Evolutionary conservation across 148 eudicot species (phyloP).

Genomic region (Gaultheria prostrata): DNA sequence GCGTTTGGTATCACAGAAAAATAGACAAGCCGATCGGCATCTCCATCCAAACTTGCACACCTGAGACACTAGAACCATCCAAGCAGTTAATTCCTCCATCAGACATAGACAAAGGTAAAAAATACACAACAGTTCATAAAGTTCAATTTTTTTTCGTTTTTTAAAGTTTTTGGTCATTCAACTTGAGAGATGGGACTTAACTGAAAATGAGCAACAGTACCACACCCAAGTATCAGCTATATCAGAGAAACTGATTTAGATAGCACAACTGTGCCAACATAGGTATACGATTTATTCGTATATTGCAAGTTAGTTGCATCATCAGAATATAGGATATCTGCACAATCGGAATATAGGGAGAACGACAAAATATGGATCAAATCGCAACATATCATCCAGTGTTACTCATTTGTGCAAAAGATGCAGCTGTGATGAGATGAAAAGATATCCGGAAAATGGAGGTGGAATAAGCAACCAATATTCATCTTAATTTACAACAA

Average conservation of each 20-base stretch:
- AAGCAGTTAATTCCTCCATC: constrained; percentile 32
- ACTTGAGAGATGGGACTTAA: not conserved
- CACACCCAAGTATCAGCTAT: not conserved
- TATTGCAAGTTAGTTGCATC: not conserved
- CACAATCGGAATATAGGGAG: no score
- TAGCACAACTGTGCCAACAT: not conserved
- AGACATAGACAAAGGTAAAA: not conserved
- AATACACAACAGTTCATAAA: not conserved
- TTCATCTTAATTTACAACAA: not conserved
- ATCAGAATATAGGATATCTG: not conserved
- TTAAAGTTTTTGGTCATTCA: not conserved
- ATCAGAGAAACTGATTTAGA: constrained; percentile 5
- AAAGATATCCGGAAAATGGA: not conserved
- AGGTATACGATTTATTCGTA: no score
- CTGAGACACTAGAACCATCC: constrained; percentile 62
- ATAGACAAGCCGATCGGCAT: constrained; percentile 95
- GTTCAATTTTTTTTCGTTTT: not conserved
- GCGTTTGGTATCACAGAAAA: constrained; percentile 57
- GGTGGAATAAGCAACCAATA: not conserved
- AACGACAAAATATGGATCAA: not conserved
- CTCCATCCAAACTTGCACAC: constrained; percentile 99
- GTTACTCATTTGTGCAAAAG: not conserved
- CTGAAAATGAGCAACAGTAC: not conserved
- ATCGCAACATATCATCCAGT: not conserved
- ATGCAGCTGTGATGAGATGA: not conserved